Base-by-base conservation (phyloP, 176 grass and related monocot species). In the Hordeum vulgare region DNA sequence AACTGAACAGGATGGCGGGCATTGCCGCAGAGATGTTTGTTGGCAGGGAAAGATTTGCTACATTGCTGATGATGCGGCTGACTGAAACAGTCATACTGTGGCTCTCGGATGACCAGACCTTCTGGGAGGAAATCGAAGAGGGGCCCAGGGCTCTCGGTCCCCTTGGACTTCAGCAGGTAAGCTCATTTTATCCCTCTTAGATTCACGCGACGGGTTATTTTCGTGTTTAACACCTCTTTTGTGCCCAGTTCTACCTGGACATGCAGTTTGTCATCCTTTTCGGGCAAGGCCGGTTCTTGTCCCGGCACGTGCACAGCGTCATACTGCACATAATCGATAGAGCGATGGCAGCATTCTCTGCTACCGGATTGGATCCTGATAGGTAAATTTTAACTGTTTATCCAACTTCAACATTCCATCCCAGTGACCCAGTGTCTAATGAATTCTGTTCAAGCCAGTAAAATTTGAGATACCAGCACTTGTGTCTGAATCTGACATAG, bases 211-310 rank as follows among this genome's bases (percentile, higher is more conserved):
- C n/a, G n/a, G n/a, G n/a, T n/a, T n/a, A n/a, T n/a, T n/a, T n/a
- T n/a, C n/a, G n/a, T n/a, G n/a, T n/a, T 61, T 66, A 62, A 75
- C 35, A 28, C 24, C 3, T 20, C 20, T 49, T 87, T 67, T 17
- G 39, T 81, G 85, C 75, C 53, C 86, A 98, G 96, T 95, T 98
- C 85, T 95, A 94, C 62, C 83, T 98, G 87, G 96, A 98, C 81
- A 99, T 99, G 96, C 93, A 92, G 87, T 99, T 99, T 66, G 91
- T 99, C 20, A 90, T 99, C 26, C 77, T 93, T 78, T 98, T 91
- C 18, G 91, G 89, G 66, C 96, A 90, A 93, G 93, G 91, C 37
- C 88, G 93, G 58, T 95, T 95, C 80, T 89, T 98, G 68, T 95
- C 91, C 37, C 84, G 96, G 34, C 89, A 93, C 71, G 93, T 95